phyloP scores from a whole-genome alignment of 768 basidiomycete species.

The Gyrodon lividus region DNA sequence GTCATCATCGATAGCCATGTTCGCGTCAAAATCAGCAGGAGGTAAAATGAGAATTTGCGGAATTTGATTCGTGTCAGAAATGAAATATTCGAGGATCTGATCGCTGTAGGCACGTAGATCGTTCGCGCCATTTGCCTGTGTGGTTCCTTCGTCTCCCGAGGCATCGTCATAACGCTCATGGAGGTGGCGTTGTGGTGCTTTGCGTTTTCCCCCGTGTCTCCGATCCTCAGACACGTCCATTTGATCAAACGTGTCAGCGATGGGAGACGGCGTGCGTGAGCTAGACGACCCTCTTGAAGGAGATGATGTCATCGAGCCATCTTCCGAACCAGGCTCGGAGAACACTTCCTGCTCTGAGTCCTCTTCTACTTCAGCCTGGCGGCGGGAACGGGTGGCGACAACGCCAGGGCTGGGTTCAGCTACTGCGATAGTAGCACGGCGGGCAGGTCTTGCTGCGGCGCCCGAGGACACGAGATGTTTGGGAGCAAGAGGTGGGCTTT shows the following conservation, averaged over 20 bases:
- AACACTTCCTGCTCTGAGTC: conserved; percentile 62
- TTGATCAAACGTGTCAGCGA: conserved; percentile 46
- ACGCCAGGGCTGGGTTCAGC: conserved; percentile 16
- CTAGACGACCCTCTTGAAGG: conserved; percentile 83
- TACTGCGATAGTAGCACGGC: conserved; percentile 20
- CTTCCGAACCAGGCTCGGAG: conserved; percentile 77
- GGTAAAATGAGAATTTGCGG: conserved; percentile 85
- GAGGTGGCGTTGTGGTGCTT: conserved; percentile 45
- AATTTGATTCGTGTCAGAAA: conserved; percentile 92
- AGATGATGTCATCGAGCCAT: conserved; percentile 87
- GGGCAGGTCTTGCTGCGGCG: conserved; percentile 38
- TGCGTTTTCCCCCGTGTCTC: conserved; percentile 42
- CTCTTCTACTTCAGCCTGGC: conserved; percentile 48
- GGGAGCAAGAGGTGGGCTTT: conserved; percentile 92
- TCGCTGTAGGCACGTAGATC: conserved; percentile 84
- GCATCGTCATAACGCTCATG: conserved; percentile 47
- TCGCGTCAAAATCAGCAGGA: conserved; percentile 89
- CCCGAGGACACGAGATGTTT: conserved; percentile 85
- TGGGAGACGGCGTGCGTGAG: conserved; percentile 93
- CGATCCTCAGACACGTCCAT: conserved; percentile 20
- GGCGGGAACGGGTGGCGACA: conserved; percentile 59
- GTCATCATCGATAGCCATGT: conserved; percentile 97
- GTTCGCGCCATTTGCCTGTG: conserved; percentile 42
- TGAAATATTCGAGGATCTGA: conserved; percentile 97
- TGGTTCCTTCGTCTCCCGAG: conserved; percentile 41